Evolutionary conservation across 257 asterid species (phyloP), one percentile per base, ranked within the genome.

Genomic region (Solanum neorickii): DNA sequence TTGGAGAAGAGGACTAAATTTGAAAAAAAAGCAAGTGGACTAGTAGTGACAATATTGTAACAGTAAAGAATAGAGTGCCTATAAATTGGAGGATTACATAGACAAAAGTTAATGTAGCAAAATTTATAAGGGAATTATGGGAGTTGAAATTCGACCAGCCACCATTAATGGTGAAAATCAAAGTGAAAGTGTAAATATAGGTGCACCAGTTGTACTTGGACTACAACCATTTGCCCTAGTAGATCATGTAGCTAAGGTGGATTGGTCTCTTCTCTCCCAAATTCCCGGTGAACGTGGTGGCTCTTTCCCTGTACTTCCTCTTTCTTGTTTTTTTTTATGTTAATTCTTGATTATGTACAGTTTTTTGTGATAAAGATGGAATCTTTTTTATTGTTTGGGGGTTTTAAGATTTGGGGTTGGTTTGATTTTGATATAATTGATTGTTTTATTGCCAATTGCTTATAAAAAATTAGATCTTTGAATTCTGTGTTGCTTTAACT

Each of bases 231-330:
- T 98, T 8, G 99, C 99, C 37, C 87, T 96, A 84, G 98, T 96
- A 39, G 99, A 96, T 92, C 98, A 95, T 88, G 94, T 94, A 75
- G 98, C 98, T 3, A 92, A 88, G 78, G 98, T 96, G 89, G 99
- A 94, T 93, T 91, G 89, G 89, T 88, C 98, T 86, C 93, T 96
- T 90, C 98, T 96, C 93, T 95, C 99, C 89, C 92, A 94, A 65
- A 94, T 96, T 86, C 91, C 95, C 7, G 99, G 99, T 12, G 98
- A 96, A 89, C 83, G 93, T 86, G 99, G 99, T n/a, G 99, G 99
- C 89, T 96, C 99, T 75, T 97, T 95, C 86, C 98, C 98, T 66
- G 98, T 97, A 94, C 20, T 12, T 47, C 46, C 60, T 18, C 66
- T 49, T 74, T 75, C 37, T 44, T 60, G 6, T 56, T 65, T 74